Evolutionary conservation across 331 rosid species (phyloP), one percentile per base, ranked within the genome.

Genomic region (Stylosanthes scabra): DNA sequence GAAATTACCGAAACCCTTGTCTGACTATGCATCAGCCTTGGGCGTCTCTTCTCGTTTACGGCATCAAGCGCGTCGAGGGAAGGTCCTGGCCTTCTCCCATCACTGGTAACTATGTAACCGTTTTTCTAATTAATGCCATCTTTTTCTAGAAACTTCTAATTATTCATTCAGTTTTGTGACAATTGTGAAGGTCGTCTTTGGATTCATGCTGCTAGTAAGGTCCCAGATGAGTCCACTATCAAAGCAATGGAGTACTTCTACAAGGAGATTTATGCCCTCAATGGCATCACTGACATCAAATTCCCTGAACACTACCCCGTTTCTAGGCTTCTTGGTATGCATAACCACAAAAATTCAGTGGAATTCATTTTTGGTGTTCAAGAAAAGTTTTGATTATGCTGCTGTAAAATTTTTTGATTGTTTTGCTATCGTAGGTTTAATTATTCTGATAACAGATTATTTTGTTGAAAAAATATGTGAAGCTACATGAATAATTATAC

Each of bases 181-280:
- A 47, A 47, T 34, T 71, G 54, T 74, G 72, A 84, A 94, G 99
- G 98, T 42, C 98, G 96, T 67, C 84, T 95, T 51, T 92, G 98
- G 99, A 92, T 95, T 88, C 99, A 92, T 74, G 99, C 98, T 29
- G 97, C 98, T 1, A 68, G 97, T 83, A 92, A 92, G 81, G 99
- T 92, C 69, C 98, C 98, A 0, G 98, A 92, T 5, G 97, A 90
- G 31, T 84, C 93, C 13, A 95, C 99, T 9, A 88, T 95, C 79
- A 87, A 87, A 76, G 98, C 99, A 66, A 90, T 92, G 99, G 99
- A 92, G 71, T 83, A 77, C 15, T 95, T 95, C 61, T 90, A 92
- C 83, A 59, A 87, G 71, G 97, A 95, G 74, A 80, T 92, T 71
- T 90, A 92, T 82, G 92, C 91, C 1, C 83, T 88, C 65, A 66